phyloP scores from a whole-genome alignment of 2,329 filamentous ascomycete species.

The Onygena corvina region DNA sequence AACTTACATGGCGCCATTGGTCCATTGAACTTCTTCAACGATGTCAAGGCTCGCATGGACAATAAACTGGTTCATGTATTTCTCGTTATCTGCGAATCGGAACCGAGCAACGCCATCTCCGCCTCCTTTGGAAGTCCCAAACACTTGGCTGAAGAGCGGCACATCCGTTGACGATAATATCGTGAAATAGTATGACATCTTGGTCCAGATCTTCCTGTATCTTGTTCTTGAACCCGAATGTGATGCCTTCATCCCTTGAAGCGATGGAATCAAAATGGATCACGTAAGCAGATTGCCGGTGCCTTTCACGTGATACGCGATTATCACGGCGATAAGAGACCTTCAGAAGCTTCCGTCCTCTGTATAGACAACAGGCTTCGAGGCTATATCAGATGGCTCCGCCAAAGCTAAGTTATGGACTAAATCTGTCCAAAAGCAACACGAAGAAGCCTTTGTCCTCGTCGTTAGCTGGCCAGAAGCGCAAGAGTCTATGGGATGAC shows the following conservation, averaged over 20 bases:
- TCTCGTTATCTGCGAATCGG: conserved; percentile 74
- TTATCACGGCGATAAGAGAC: background rate
- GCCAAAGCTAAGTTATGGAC: conserved; percentile 31
- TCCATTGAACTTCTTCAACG: conserved; percentile 94
- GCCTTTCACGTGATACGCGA: background rate
- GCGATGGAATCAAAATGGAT: no score
- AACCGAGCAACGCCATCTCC: conserved; percentile 87
- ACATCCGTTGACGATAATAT: conserved; percentile 94
- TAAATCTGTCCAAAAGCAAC: conserved; percentile 33
- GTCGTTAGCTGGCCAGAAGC: conserved; percentile 30
- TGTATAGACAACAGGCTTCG: background rate
- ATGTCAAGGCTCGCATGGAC: conserved; percentile 89
- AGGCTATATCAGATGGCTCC: conserved; percentile 20
- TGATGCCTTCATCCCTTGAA: no score
- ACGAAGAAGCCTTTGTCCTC: conserved; percentile 20
- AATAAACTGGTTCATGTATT: conserved; percentile 95
- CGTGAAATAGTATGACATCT: conserved; percentile 97
- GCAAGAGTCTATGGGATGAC: conserved; percentile 38
- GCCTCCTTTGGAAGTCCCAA: conserved; percentile 90
- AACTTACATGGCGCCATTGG: conserved; percentile 63
- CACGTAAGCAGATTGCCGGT: background rate
- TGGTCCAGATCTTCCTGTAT: no score
- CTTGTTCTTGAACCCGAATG: no score
- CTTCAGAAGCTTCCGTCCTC: background rate
- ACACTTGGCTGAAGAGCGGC: conserved; percentile 91